Base-by-base conservation (phyloP, 345 rosid genomes). In the Kandelia obovata region DNA sequence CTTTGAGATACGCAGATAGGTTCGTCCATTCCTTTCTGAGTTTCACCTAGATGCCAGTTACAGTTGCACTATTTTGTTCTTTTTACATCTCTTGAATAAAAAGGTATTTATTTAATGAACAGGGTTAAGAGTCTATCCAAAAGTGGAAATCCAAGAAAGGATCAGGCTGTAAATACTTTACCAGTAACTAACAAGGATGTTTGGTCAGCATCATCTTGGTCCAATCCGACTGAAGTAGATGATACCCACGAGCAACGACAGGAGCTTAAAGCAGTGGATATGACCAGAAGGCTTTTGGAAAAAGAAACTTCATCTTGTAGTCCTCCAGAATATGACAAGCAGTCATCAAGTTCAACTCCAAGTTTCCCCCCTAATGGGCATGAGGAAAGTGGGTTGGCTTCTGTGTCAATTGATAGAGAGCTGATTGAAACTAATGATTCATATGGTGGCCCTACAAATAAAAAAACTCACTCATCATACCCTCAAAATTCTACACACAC, bases 1-100 rank as follows among this genome's bases (percentile, higher is more conserved):
- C 98, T 64, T 80, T 93, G 77, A 88, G 98, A 91, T 93, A 93
- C 76, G 98, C 98, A 5, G 98, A 93, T 69, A 86, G 97, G 98
- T 91, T 83, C 62, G 78, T 47, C 71, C 61, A 53, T 35, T 80
- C 34, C 30, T 67, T 32, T 68, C 19, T 60, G 53, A 73, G 57
- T 52, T 68, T 61, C 60, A 67, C 51, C 52, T 68, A 57, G 53
- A 32, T n/a, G 28, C 47, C 26, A 58, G 70, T 65, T 60, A 57
- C 26, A 53, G 70, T 65, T 60, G 52, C 26, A 47, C 37, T 58
- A 13, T 11, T 58, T 46, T 53, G 19, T 58, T 58, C 16, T 58
- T 19, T 32, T 68, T 31, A 37, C 64, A 23, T 66, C 35, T 72
- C 4, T 27, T 56, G 30, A 59, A 46, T 39, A 11, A 27, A 80